Evolutionary conservation across 441 rosid species (phyloP).

Genomic region (Eugenia klotzschiana): DNA sequence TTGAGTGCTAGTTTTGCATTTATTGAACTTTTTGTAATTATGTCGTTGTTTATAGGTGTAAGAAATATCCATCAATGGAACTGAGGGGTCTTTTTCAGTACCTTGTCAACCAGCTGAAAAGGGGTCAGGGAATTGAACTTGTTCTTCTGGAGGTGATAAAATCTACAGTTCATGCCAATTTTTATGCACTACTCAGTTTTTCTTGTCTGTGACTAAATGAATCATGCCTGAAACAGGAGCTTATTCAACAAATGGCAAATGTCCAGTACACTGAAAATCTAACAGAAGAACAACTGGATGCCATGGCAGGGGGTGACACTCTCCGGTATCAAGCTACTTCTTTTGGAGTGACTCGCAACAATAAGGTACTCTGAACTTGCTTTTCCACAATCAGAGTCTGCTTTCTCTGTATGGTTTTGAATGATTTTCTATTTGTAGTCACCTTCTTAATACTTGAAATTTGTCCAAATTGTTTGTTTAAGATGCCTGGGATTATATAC

Average conservation of each 20-base stretch:
- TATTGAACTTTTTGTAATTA: not conserved
- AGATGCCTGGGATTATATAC: not conserved
- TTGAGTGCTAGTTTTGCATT: not conserved
- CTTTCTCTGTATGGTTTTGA: not conserved
- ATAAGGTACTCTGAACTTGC: conserved; percentile 48
- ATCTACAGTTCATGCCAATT: conserved; percentile 3
- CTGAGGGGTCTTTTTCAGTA: conserved; percentile 97
- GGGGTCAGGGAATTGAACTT: conserved; percentile 97
- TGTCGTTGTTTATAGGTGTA: conserved; percentile 51
- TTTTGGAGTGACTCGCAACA: conserved; percentile 85
- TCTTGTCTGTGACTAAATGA: conserved; percentile 6
- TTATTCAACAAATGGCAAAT: conserved; percentile 99
- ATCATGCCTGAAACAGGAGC: conserved; percentile 54
- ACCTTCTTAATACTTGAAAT: not conserved
- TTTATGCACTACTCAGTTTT: not conserved
- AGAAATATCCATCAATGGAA: conserved; percentile 99
- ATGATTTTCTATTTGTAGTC: not conserved
- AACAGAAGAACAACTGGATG: conserved; percentile 97
- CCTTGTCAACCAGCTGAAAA: conserved; percentile 91
- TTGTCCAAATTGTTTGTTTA: not conserved
- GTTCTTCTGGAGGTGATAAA: conserved; percentile 79
- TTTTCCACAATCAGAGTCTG: not conserved
- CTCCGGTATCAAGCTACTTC: conserved; percentile 96
- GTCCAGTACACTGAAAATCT: conserved; percentile 97
- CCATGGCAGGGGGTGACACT: conserved; percentile 99